Evolutionary conservation across 345 rosid genomes (phyloP), one percentile per base, ranked within the genome.

Genomic region (Nephelium lappaceum): DNA sequence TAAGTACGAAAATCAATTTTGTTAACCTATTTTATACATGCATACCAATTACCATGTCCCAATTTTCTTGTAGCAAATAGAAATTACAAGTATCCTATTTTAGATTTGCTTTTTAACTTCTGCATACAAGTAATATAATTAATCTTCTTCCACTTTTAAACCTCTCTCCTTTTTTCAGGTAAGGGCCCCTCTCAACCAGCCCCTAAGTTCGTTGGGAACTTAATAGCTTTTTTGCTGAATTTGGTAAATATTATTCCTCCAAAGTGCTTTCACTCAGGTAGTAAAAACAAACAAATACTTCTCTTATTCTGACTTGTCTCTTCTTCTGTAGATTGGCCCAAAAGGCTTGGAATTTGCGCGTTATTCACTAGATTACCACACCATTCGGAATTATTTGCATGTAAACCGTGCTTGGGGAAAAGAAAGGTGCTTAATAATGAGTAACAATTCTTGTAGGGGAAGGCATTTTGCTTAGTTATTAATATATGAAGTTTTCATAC

Each of bases 281-380:
- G 57, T 41, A 41, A 77, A 41, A 73, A 36, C 39, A 66, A 80
- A 62, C 6, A 3, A 42, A 60, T 1, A 18, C 25, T 23, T 8
- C 24, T 3, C 72, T 42, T 38, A 69, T 69, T 72, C 68, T 85
- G 24, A 74, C 51, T 42, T 63, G 16, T 10, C 25, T 47, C n/a
- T 15, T 49, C 75, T 60, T 73, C 60, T 84, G 75, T 87, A 93
- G 99, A 85, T 95, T 86, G 95, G 98, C 25, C 99, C 99, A 1
- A 95, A 92, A 83, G 99, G 99, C 76, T 84, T 95, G 77, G 99
- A 95, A 86, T 95, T 93, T 81, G 99, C 99, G 16, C 93, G 97
- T 60, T 95, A 93, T 86, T 95, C 96, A 25, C 92, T 93, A 11
- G 98, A 95, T 82, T 95, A 95, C 86, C 99, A 93, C 86, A 95